Conservation (phyloP, 345 rosid species). For the Sonneratia caseolaris region DNA sequence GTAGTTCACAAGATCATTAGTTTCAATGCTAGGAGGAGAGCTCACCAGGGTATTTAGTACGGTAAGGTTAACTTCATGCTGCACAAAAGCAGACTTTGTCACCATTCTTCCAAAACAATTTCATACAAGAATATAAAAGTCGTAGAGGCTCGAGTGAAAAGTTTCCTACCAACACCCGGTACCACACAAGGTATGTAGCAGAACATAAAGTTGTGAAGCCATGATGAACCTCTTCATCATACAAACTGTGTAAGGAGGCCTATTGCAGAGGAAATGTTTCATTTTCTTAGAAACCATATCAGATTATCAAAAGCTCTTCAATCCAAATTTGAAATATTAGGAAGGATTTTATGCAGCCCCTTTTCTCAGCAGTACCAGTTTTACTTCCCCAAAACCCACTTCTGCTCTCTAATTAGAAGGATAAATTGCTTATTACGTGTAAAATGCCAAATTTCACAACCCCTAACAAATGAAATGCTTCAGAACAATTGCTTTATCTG, state of each 20-base stretch:
- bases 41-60: conserved; percentile 45
- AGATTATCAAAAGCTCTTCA: too few relatives aligned
- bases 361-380: not conserved
- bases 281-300: not conserved
- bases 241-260: conserved; percentile 34
- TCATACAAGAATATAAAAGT: not conserved
- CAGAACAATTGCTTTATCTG: not conserved
- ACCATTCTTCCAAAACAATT: conserved; percentile 10
- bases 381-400: not conserved
- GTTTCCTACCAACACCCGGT: conserved; percentile 55
- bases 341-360: not conserved
- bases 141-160: not conserved
- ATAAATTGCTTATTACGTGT: not conserved
- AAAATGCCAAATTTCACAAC: not conserved
- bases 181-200: conserved; percentile 70
- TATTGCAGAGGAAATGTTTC: conserved; percentile 7
- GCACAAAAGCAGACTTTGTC: conserved; percentile 19
- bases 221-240: conserved; percentile 33
- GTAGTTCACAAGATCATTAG: not conserved
- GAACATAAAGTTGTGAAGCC: conserved; percentile 48
- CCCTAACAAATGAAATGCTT: not conserved
- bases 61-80: conserved; percentile 74
- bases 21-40: not conserved
- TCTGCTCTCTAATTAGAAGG: not conserved
- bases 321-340: not conserved